A percentile compares a stretch with the other conserved stretches of the same genome.
phyloP scores from a whole-genome alignment of 2,329 filamentous ascomycete species.

The Colletotrichum chrysophilum region DNA sequence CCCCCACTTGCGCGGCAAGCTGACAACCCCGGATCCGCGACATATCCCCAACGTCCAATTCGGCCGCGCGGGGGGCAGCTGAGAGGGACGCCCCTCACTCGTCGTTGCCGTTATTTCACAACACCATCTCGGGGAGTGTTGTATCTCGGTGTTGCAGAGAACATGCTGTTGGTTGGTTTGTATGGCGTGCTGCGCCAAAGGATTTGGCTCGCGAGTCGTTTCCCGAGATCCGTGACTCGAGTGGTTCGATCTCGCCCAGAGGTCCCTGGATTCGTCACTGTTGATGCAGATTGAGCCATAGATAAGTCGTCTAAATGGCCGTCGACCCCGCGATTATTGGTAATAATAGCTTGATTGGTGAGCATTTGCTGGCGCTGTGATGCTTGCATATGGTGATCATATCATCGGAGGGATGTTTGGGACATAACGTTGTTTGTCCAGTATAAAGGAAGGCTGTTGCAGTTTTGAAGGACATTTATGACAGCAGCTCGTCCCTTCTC shows the following conservation, averaged over 20 bases:
- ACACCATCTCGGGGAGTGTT: background rate
- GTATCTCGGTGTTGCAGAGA: background rate
- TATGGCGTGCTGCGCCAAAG: slow-evolving; percentile 10
- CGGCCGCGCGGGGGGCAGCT: background rate
- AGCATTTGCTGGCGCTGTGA: background rate
- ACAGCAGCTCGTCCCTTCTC: fast-evolving
- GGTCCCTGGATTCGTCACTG: slow-evolving; percentile 3
- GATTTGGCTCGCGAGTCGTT: background rate
- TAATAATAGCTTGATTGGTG: background rate
- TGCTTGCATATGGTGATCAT: background rate
- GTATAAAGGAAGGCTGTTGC: background rate
- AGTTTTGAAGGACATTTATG: fast-evolving
- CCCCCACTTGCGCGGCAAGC: background rate
- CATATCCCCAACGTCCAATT: background rate
- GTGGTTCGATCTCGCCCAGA: background rate
- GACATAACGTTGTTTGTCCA: background rate
- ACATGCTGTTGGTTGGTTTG: background rate
- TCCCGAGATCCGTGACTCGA: background rate
- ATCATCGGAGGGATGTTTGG: background rate
- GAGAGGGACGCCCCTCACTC: background rate
- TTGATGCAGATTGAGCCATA: slow-evolving; percentile 10
- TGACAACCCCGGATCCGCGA: slow-evolving; percentile 5
- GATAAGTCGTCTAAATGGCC: background rate
- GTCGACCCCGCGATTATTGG: slow-evolving; percentile 13
- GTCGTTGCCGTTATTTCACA: background rate